These are phyloP conservation scores for Alternaria dauci DNA, from an alignment of 2,329 filamentous ascomycete species.

Conservation along the genomic window DNA sequence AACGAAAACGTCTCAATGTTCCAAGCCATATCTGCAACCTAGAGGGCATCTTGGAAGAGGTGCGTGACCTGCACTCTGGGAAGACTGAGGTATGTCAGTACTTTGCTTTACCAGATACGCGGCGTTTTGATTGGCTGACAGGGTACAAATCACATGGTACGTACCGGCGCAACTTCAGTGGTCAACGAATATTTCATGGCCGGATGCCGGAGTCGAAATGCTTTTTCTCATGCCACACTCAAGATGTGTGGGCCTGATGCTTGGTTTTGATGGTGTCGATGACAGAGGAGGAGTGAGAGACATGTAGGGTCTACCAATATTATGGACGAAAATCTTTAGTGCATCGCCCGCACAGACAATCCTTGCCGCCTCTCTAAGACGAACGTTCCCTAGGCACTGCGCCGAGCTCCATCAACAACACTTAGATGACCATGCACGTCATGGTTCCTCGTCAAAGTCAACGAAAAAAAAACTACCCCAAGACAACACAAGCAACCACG, in stretches of 20 bases:
- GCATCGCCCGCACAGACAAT: slow-evolving; percentile 8
- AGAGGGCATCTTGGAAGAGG: background rate
- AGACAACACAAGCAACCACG: background rate
- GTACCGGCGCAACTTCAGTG: slow-evolving; percentile 3
- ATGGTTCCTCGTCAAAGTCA: background rate
- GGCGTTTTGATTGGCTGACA: background rate
- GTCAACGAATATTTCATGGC: background rate
- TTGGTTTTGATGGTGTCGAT: background rate
- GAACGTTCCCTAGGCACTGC: background rate
- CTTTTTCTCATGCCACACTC: background rate
- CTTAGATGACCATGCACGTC: background rate
- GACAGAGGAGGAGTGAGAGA: background rate
- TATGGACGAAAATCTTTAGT: slow-evolving; percentile 4
- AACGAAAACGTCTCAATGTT: slow-evolving; percentile 1
- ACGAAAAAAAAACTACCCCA: background rate
- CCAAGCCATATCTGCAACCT: background rate
- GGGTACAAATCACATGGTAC: background rate
- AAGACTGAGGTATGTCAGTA: slow-evolving; percentile 1
- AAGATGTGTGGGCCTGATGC: background rate
- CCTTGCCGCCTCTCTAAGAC: background rate
- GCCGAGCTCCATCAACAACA: background rate
- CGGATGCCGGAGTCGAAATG: background rate
- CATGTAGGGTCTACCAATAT: background rate
- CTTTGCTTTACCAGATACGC: background rate
- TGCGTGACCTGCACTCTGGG: background rate